Base-by-base conservation (phyloP, 2,329 filamentous ascomycete genomes). In the Penicillium paneum region DNA sequence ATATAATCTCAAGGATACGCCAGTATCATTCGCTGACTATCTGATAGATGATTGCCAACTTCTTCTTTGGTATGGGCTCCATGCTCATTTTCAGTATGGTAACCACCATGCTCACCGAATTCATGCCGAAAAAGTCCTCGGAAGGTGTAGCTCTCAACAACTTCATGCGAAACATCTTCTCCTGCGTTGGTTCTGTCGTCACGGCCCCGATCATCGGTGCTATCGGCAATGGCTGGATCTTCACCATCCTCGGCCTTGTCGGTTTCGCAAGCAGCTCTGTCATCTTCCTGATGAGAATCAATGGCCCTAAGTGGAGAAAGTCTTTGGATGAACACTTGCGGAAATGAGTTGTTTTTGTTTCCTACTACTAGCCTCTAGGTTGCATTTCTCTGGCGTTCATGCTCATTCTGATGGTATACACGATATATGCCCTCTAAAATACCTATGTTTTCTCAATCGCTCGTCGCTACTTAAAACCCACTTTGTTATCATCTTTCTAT, bases 31-130 rank as follows among this genome's bases (percentile, higher is more conserved):
- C 35, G 45, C 47, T 38, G 45, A 54, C 56, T 60, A 6, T 24
- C 43, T 43, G 3, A 41, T 52, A 79, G 53, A 78, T 82, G 61
- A 77, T 88, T 36, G 84, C 85, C 24, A 85, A 86, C 39, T 88
- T 90, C 70, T 82, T 87, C 68, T 94, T 93, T 64, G 90, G 90
- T 15, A 63, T 89, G 3, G 86, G 87, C 2, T 87, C 82, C 31
- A 94, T 95, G 90, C 78, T 94, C 4, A 85, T 91, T 29, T 91
- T 90, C 73, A 81, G 83, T 45, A 81, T 84, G 62, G 79, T 83
- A 0, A 91, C 89, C 0, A 94, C 90, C 0, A 91, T 94, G 88
- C 77, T 94, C 61, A 93, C 90, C 0, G 90, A 94, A 67, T 91
- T 93, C 67, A 87, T 93, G 79, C 88, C 88, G 13, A 80, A 83